Evolutionary conservation across 2,329 filamentous ascomycete genomes (phyloP).

Genomic region (Paramyrothecium roridum): DNA sequence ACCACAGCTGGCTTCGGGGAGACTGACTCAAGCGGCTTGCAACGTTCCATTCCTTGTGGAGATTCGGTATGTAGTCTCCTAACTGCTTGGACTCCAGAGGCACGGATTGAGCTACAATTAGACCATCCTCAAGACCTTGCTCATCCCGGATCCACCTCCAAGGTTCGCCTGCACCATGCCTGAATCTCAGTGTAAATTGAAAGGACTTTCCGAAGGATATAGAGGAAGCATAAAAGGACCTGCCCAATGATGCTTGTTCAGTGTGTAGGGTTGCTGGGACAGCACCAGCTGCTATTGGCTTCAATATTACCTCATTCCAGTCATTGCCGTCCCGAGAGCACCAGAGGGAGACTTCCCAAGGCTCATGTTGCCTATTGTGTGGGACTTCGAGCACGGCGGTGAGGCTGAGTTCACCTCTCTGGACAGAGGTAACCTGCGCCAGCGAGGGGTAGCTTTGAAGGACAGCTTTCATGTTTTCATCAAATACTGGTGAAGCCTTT

Average conservation of each 20-base stretch:
- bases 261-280: conserved; percentile 51
- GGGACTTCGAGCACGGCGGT: conserved; percentile 69
- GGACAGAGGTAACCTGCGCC: conserved; percentile 67
- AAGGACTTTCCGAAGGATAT: conserved; percentile 46
- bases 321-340: conserved; percentile 55
- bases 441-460: conserved; percentile 65
- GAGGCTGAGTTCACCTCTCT: conserved; percentile 50
- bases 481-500: conserved; percentile 22
- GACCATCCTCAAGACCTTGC: conserved; percentile 60
- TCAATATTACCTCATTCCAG: conserved; percentile 50
- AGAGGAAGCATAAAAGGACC: conserved; percentile 52
- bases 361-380: conserved; percentile 45
- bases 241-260: conserved; percentile 14
- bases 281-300: conserved; percentile 14
- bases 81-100: conserved; percentile 36
- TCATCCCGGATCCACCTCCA: conserved; percentile 74
- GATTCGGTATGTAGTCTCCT: conserved; percentile 50
- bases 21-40: conserved; percentile 60
- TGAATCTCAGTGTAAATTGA: conserved; percentile 71
- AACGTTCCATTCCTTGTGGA: conserved; percentile 55
- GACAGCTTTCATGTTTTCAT: conserved; percentile 30
- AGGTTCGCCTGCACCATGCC: conserved; percentile 42
- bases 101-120: conserved; percentile 45
- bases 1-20: conserved; percentile 68
- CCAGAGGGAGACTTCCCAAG: conserved; percentile 77